Base-by-base conservation (phyloP, 352 stramenopile species). In the Lagenidium sp. region DNA sequence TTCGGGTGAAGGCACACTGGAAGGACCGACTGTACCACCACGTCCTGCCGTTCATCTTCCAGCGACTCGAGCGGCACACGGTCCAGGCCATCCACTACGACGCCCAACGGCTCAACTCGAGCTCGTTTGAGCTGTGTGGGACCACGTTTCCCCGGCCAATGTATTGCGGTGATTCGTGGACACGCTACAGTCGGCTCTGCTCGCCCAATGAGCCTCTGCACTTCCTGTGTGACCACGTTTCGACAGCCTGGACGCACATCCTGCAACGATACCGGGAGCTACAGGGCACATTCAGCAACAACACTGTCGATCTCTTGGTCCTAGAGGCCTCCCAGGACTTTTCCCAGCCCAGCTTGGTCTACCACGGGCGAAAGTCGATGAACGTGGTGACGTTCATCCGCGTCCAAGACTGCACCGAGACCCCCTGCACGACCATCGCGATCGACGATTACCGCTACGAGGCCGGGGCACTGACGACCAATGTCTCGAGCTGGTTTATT, bases 381-480 rank as follows among this genome's bases (percentile, higher is more conserved):
- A 30, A 41, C 19, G 50, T 30, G 31, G 30, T 47, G 5, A 34
- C 20, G 15, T n/a, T 59, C 25, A 12, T 41, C 6, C 39, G 51
- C 12, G 21, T 51, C 4, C 47, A 40, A 5, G n/a, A 51, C 0
- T 62, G 29, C 38, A n/a, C 12, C 56, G 13, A 12, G 22, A 11
- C 12, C 21, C 13, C 25, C 22, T 76, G 63, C 19, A 46, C 60
- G 34, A 77, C 64, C 1, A 16, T 75, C 6, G 66, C 57, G 8
- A 42, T 79, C 11, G 50, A 75, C 28, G 64, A 80, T 25, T 70
- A 70, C 23, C 63, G 69, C 1, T 70, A 73, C 28, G 57, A 75
- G 49, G 47, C 47, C 4, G 57, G 34, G 0, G n/a, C 55, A 0
- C 4, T 76, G 4, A 53, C 46, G 25, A 55, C 55, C 1, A 47